These are phyloP conservation scores for Dryas integrifolia DNA, from an alignment of 331 rosid species.

Conservation along the genomic window DNA sequence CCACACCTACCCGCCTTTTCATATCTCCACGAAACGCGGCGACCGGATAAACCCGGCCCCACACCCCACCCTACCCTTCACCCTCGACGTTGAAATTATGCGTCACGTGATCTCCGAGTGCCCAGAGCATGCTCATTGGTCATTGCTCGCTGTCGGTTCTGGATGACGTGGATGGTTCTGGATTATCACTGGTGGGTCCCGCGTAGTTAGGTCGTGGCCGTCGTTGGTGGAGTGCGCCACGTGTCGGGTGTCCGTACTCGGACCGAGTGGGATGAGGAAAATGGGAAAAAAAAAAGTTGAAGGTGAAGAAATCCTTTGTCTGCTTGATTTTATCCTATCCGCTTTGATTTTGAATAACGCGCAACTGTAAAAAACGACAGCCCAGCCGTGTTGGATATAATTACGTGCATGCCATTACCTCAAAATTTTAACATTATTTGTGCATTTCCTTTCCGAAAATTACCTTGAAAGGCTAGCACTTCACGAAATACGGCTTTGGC, in stretches of 20 bases:
- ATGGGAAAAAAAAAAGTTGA: slow-evolving; percentile 11
- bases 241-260: slow-evolving; percentile 16
- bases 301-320: background rate
- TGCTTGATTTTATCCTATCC: slow-evolving; percentile 26
- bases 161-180: slow-evolving; percentile 18
- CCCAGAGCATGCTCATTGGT: background rate
- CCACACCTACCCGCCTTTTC: background rate
- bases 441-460: background rate
- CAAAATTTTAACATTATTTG: background rate
- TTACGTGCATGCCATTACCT: slow-evolving; percentile 8
- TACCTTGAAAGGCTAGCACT: background rate
- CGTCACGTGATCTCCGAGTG: slow-evolving; percentile 35
- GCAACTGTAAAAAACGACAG: background rate
- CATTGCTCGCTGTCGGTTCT: background rate
- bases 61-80: background rate
- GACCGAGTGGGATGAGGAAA: slow-evolving; percentile 37
- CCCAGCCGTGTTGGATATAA: background rate
- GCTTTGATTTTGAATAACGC: background rate
- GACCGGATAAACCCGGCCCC: slow-evolving; percentile 33
- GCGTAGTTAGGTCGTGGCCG: background rate
- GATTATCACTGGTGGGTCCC: slow-evolving; percentile 14
- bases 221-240: slow-evolving; percentile 24
- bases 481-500: too few relatives aligned
- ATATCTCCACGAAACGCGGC: slow-evolving; percentile 32
- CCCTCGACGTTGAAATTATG: background rate